Conservation (phyloP, 129 eudicot genomes). For the Gnaphalium uliginosum region DNA sequence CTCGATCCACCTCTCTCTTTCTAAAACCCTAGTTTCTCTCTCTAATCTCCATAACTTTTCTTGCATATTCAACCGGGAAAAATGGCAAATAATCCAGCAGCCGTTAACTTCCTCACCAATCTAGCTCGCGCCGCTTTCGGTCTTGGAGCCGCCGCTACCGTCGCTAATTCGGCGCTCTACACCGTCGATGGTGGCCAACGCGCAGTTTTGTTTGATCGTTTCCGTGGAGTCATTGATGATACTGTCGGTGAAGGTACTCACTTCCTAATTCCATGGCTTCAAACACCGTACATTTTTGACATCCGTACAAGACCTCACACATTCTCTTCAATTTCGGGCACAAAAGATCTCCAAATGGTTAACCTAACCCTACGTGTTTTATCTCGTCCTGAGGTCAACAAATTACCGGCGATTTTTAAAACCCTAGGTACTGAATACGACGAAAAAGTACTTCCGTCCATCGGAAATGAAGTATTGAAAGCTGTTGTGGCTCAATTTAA, state of each 20-base stretch:
- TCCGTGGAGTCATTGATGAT: slow-evolving; percentile 68
- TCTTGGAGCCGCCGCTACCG: slow-evolving; percentile 54
- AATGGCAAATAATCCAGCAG: slow-evolving; percentile 52
- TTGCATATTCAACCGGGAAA: slow-evolving; percentile 16
- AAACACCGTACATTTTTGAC: slow-evolving; percentile 80
- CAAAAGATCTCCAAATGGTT: slow-evolving; percentile 94
- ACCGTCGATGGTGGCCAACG: slow-evolving; percentile 93
- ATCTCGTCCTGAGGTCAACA: slow-evolving; percentile 67
- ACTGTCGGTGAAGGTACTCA: slow-evolving; percentile 90
- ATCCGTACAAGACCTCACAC: slow-evolving; percentile 78
- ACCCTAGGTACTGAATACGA: slow-evolving; percentile 85
- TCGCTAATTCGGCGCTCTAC: slow-evolving; percentile 62
- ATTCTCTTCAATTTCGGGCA: slow-evolving; percentile 79
- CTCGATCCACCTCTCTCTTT: slow-evolving; percentile 7
- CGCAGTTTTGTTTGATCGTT: slow-evolving; percentile 86
- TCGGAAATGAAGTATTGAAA: slow-evolving; percentile 80
- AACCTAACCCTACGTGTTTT: slow-evolving; percentile 86
- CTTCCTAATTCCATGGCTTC: slow-evolving; percentile 77
- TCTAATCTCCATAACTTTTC: background rate
- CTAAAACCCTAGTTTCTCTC: slow-evolving; percentile 23
- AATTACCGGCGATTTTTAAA: slow-evolving; percentile 63
- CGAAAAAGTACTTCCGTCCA: slow-evolving; percentile 83
- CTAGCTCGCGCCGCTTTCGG: slow-evolving; percentile 76
- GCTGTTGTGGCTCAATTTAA: slow-evolving; percentile 88
- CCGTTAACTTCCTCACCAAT: slow-evolving; percentile 56